phyloP scores from a whole-genome alignment of 75 land plant genomes.

The Pinus tabuliformis region DNA sequence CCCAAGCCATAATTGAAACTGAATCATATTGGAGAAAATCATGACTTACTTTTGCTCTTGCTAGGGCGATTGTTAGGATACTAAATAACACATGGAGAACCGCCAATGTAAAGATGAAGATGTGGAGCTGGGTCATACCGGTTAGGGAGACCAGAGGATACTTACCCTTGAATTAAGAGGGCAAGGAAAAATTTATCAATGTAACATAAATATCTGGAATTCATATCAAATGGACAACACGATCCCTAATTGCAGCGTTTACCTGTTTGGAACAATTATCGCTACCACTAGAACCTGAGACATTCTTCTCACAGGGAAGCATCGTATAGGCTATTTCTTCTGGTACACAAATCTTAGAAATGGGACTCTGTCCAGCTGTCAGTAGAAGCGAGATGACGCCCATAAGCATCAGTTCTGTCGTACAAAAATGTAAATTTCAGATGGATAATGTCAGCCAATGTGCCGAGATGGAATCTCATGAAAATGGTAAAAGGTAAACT shows the following conservation, averaged over 20 bases:
- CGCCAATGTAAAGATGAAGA: slow-evolving; percentile 42
- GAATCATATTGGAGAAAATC: not conserved
- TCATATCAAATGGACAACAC: too few species aligned
- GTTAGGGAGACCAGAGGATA: slow-evolving; percentile 28
- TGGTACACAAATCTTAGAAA: slow-evolving; percentile 49
- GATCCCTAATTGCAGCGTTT: not conserved
- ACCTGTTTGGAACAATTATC: slow-evolving; percentile 3
- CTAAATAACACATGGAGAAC: slow-evolving; percentile 36
- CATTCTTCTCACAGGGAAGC: slow-evolving; percentile 35
- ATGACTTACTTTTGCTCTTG: slow-evolving; percentile 30
- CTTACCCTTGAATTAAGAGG: slow-evolving; percentile 28
- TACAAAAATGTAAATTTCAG: not conserved
- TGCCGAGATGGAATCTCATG: not conserved
- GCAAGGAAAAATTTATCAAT: not conserved
- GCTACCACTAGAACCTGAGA: not conserved
- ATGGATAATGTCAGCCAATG: not conserved
- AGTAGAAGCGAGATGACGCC: slow-evolving; percentile 64
- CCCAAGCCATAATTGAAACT: not conserved
- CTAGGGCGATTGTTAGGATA: slow-evolving; percentile 41
- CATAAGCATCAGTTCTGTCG: slow-evolving; percentile 51
- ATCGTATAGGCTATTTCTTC: slow-evolving; percentile 15
- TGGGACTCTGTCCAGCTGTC: slow-evolving; percentile 22
- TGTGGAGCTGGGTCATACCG: slow-evolving; percentile 45
- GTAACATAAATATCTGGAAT: not conserved
- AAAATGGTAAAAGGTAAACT: not conserved